Evolutionary conservation across 2,329 filamentous ascomycete species (phyloP), one percentile per base, ranked within the genome.

Genomic region (Diaporthe citriasiana): DNA sequence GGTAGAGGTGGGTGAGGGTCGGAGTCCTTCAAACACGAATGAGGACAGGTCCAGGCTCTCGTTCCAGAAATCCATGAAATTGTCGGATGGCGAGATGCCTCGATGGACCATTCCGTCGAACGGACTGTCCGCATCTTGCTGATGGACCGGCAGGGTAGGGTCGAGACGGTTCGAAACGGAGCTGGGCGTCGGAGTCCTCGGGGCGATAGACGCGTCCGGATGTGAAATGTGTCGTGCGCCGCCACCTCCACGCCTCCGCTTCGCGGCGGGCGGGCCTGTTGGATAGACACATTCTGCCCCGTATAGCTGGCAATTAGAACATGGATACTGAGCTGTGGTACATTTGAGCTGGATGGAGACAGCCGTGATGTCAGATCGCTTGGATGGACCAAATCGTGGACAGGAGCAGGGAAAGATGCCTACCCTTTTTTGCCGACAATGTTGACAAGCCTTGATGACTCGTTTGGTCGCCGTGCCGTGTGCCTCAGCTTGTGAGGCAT

Each of bases 21-120:
- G 42, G 10, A 50, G 30, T 8, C 42, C 60, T 47, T 66, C 60
- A 51, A 66, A 66, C 1, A 47, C 40, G 2, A 66, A 12, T 4
- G 30, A 27, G 22, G 60, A 35, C 27, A 66, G 51, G 30, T 66
- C 60, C 12, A 66, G 12, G 25, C 27, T 50, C 27, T 65, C 42
- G 13, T 66, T 66, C 42, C 42, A 66, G 22, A 66, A 66, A n/a
- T 66, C 45, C 63, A 66, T 66, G 22, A 66, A 27, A 4, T 51
- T 45, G 22, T 38, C 45, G 1, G 60, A 22, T 3, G 63, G 12
- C 7, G 45, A 13, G 13, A 51, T 19, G 2, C 40, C 45, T 15
- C 10, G 22, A 2, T 22, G 45, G 1, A 66, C 13, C 6, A 51
- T 51, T 12, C 12, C 9, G 9, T 66, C 45, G 13, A 51, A 17